Evolutionary conservation across 495 filamentous ascomycete genomes (phyloP).

Genomic region (Penicillium cosmopolitanum): DNA sequence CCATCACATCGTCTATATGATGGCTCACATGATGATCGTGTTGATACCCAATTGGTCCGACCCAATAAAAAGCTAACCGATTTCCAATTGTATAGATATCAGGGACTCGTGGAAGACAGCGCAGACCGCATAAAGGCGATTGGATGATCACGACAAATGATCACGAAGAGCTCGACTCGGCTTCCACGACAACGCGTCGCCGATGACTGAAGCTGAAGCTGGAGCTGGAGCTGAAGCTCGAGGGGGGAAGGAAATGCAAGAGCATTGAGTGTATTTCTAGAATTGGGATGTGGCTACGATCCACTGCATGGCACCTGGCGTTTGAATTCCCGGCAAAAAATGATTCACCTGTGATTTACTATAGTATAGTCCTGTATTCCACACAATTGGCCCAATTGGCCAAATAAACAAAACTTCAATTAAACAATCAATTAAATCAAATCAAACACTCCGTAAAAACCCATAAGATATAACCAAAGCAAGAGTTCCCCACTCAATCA

Average conservation of each 20-base stretch:
- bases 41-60: too few species aligned
- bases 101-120: constrained; percentile 33
- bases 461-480: too few species aligned
- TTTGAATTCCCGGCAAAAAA: constrained; percentile 39
- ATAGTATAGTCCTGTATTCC: neutral
- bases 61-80: constrained; percentile 16
- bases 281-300: constrained; percentile 38
- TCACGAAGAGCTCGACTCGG: neutral
- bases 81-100: constrained; percentile 22
- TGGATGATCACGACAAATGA: neutral
- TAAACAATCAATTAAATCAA: too few species aligned
- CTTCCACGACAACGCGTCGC: neutral
- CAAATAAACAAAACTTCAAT: too few species aligned
- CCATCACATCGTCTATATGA: too few species aligned
- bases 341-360: constrained; percentile 7
- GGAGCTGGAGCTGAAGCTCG: neutral
- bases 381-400: too few species aligned
- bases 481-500: neutral
- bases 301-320: constrained; percentile 50
- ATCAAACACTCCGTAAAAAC: too few species aligned
- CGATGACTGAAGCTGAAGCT: neutral
- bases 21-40: too few species aligned
- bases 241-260: neutral
- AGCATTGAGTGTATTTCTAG: constrained; percentile 32
- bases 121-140: constrained; percentile 24